Evolutionary conservation across 2,329 filamentous ascomycete species (phyloP).

Genomic region (Colletotrichum sp.): DNA sequence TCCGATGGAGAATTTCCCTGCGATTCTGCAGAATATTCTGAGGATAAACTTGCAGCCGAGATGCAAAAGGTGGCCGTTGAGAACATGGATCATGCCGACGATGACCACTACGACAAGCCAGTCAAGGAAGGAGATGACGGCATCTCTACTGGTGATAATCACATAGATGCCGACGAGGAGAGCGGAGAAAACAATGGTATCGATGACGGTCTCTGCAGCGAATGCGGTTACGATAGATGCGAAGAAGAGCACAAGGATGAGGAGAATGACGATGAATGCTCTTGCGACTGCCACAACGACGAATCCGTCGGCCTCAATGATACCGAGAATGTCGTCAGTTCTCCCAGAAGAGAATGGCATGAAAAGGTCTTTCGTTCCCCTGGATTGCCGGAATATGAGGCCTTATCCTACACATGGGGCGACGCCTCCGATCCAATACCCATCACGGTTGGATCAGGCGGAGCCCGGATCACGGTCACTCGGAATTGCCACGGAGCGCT

Average conservation of each 20-base stretch:
- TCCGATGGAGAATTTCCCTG: accelerated
- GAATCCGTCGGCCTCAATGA: accelerated
- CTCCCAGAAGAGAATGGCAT: neutral
- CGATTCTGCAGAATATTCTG: neutral
- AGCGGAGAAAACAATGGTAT: accelerated
- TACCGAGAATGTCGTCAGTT: accelerated
- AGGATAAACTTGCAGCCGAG: neutral
- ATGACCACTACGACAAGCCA: accelerated
- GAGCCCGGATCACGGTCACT: neutral
- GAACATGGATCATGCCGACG: accelerated
- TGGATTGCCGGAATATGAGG: neutral
- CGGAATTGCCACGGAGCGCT: accelerated
- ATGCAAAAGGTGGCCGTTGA: neutral
- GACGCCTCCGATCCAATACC: neutral
- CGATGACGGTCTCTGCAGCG: accelerated
- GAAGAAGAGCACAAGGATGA: accelerated
- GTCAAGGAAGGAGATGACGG: accelerated
- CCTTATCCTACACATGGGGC: neutral
- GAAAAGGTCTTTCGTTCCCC: accelerated
- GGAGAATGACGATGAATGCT: accelerated
- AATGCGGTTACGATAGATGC: accelerated
- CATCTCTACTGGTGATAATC: too few relatives aligned
- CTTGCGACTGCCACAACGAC: neutral
- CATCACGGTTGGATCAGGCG: accelerated
- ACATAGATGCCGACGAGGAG: accelerated